Base-by-base conservation (phyloP, 1,139 yeast species). In the Candida anutae region DNA sequence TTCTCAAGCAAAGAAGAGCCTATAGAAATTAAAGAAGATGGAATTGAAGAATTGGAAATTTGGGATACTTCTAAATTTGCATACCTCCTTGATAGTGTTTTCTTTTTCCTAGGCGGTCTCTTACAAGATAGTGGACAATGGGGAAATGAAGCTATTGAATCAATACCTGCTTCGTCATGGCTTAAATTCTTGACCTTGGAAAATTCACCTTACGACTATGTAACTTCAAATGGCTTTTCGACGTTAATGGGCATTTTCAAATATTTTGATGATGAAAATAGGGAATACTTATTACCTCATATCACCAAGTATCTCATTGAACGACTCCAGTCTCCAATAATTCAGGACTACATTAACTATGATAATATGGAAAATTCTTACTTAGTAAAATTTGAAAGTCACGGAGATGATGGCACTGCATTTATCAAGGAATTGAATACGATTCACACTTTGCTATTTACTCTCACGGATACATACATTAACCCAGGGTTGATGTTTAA, bases 201-300 rank as follows among this genome's bases (percentile, higher is more conserved):
- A 5, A 66, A 71, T 32, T 69, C 73, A 1, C 80, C 90, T 0
- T 77, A 62, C 46, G 87, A 80, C 42, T 75, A 68, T 39, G 61
- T 69, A 3, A 54, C 62, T 24, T 74, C 84, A 2, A 69, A 68
- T 36, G 73, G 78, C 1, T 53, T 74, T 35, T 58, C 65, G 20
- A 70, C 75, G 15, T 51, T 73, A 20, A 58, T 73, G 28, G 77
- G 74, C 16, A 67, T 76, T 3, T 55, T 79, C 28, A 61, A 60
- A 37, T 62, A 62, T 28, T 65, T 77, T 38, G 83, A 77, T 39
- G 77, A 72, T 29, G 72, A 72, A 28, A 60, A 65, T 26, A 61
- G 69, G 21, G 66, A 64, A 3, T 72, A 69, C 42, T 79, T 74
- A 1, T 58, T 69, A 13, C 56, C 60, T 0, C 35, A 36, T 6